phyloP scores from a whole-genome alignment of 257 asterid species.

The Rehmannia glutinosa region DNA sequence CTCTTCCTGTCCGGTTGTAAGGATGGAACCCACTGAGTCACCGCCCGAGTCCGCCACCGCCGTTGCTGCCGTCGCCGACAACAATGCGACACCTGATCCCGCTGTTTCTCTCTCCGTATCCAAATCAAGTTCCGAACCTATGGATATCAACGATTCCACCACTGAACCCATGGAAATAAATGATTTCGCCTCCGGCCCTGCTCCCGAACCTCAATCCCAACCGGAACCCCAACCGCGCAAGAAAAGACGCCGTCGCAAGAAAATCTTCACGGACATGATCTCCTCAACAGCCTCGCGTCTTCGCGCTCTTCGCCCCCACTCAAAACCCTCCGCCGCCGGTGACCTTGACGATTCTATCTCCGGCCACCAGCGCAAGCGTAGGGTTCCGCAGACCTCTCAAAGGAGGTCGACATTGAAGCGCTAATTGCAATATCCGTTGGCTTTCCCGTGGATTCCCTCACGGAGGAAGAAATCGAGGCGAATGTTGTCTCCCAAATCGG shows the following conservation, averaged over 20 bases:
- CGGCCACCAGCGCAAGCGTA: conserved; percentile 50
- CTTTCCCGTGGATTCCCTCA: conserved; percentile 86
- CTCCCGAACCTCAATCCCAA: conserved; percentile 13
- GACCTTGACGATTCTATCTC: conserved; percentile 41
- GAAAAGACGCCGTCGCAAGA: conserved; percentile 90
- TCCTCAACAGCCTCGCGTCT: conserved; percentile 65
- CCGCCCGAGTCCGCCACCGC: conserved; percentile 27
- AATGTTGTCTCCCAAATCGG: conserved; percentile 85
- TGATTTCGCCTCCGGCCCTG: conserved; percentile 18
- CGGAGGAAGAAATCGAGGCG: conserved; percentile 96
- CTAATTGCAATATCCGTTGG: conserved; percentile 93
- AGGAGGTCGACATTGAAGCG: conserved; percentile 90
- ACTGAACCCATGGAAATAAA: conserved; percentile 21
- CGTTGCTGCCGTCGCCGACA: conserved; percentile 6
- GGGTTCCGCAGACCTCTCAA: conserved; percentile 57
- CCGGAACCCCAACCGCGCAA: conserved; percentile 47
- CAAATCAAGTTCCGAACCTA: conserved; percentile 25
- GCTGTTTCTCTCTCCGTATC: conserved; percentile 17
- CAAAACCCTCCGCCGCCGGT: conserved; percentile 53
- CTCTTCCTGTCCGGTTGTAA: not conserved
- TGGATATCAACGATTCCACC: conserved; percentile 19
- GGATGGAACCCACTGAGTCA: conserved; percentile 45
- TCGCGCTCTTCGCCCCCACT: conserved; percentile 79
- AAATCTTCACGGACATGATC: conserved; percentile 81
- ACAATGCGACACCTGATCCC: conserved; percentile 22